Evolutionary conservation across 768 basidiomycete species (phyloP).

Genomic region (Lactarius indigo): DNA sequence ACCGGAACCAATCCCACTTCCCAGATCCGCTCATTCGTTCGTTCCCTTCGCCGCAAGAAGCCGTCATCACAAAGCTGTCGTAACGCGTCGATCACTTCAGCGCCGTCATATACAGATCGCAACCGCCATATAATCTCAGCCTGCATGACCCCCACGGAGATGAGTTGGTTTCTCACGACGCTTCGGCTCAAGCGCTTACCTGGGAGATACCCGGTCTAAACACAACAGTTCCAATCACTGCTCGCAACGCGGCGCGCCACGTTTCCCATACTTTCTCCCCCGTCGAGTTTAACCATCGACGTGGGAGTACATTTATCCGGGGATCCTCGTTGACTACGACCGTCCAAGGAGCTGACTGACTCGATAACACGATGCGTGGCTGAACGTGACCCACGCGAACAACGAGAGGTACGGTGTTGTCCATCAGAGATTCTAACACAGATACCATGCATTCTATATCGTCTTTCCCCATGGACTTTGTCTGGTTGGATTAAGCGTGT

Average conservation of each 20-base stretch:
- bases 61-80: constrained; percentile 51
- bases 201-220: constrained; percentile 73
- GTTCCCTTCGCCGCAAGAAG: constrained; percentile 39
- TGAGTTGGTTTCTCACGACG: background rate
- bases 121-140: constrained; percentile 70
- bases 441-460: constrained; percentile 30
- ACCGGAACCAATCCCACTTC: constrained; percentile 33
- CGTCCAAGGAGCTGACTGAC: constrained; percentile 51
- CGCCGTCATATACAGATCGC: constrained; percentile 67
- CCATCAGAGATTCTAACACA: constrained; percentile 40
- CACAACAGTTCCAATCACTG: constrained; percentile 61
- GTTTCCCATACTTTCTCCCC: constrained; percentile 56
- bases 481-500: background rate
- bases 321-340: constrained; percentile 48
- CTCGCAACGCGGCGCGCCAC: constrained; percentile 71
- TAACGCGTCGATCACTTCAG: constrained; percentile 66
- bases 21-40: constrained; percentile 2
- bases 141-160: constrained; percentile 36
- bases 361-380: constrained; percentile 53
- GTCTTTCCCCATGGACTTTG: background rate
- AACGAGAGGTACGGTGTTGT: constrained; percentile 51
- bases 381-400: constrained; percentile 64
- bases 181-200: constrained; percentile 39
- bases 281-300: constrained; percentile 75
- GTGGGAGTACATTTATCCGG: constrained; percentile 50